Percentiles rank a stretch among this genome's conserved stretches.
Evolutionary conservation across 495 filamentous ascomycete species (phyloP).

Genomic region (Hypoxylon intermedium): DNA sequence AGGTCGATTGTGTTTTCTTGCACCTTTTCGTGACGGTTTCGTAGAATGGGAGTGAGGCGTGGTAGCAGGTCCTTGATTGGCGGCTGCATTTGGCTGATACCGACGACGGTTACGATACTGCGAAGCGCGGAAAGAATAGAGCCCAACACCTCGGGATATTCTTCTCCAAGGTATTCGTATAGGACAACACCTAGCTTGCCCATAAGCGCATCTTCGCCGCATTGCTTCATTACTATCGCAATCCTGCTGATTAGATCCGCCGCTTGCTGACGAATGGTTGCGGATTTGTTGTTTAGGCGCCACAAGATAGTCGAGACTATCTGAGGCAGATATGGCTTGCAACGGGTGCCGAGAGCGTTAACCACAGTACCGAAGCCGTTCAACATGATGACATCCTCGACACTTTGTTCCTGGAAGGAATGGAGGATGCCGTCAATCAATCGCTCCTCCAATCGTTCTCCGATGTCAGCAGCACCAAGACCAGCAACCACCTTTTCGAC

Average conservation of each 20-base stretch:
- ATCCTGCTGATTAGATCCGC: slow-evolving; percentile 96
- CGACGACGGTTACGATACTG: slow-evolving; percentile 96
- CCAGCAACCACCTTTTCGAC: slow-evolving; percentile 94
- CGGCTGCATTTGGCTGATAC: slow-evolving; percentile 98
- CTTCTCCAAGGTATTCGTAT: slow-evolving; percentile 98
- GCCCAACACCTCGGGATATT: slow-evolving; percentile 97
- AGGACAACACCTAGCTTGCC: slow-evolving; percentile 95
- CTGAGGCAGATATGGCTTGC: slow-evolving; percentile 95
- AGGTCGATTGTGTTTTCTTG: slow-evolving; percentile 99
- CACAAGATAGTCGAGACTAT: slow-evolving; percentile 97
- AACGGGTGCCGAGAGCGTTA: slow-evolving; percentile 90
- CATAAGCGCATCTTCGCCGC: slow-evolving; percentile 93
- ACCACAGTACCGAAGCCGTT: slow-evolving; percentile 99
- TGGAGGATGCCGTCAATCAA: slow-evolving; percentile 96
- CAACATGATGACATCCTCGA: slow-evolving; percentile 93
- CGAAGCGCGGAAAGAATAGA: slow-evolving; percentile 95
- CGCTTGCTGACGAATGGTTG: slow-evolving; percentile 94
- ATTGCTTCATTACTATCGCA: slow-evolving; percentile 98
- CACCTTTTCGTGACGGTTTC: slow-evolving; percentile 99
- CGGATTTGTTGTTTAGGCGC: slow-evolving; percentile 95
- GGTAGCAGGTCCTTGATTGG: slow-evolving; percentile 98
- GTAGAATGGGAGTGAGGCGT: slow-evolving; percentile 92
- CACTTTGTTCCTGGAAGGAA: slow-evolving; percentile 97
- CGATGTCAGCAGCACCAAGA: slow-evolving; percentile 91
- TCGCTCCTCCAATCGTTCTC: slow-evolving; percentile 87